phyloP scores from a whole-genome alignment of 129 eudicot species.

The Centaurea solstitialis region DNA sequence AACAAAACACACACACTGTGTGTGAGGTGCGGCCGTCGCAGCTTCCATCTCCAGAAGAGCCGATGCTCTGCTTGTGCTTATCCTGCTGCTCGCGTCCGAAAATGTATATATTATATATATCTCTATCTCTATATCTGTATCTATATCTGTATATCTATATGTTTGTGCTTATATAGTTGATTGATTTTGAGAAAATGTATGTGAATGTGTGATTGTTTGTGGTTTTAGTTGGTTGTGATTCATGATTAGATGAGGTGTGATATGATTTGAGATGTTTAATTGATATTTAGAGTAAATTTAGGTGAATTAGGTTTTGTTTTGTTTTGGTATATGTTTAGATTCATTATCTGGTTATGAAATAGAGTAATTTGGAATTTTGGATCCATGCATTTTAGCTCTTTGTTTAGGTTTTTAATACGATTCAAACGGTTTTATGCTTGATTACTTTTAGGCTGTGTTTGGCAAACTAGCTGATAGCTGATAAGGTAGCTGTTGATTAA shows the following conservation, averaged over 20 bases:
- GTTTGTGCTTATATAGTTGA: neutral
- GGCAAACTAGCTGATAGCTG: too few species aligned
- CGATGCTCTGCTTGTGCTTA: slow-evolving; percentile 55
- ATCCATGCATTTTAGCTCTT: neutral
- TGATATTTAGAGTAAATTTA: neutral
- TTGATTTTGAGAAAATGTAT: neutral
- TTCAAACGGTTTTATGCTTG: too few species aligned
- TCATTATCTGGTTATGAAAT: too few species aligned
- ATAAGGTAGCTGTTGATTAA: too few species aligned
- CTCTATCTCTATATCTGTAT: neutral
- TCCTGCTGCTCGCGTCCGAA: slow-evolving; percentile 55
- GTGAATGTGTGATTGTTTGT: neutral
- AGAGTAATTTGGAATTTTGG: too few species aligned
- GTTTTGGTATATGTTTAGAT: neutral
- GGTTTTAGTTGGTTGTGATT: neutral
- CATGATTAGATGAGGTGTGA: neutral
- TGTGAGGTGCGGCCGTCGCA: slow-evolving; percentile 47
- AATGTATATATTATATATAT: slow-evolving; percentile 30
- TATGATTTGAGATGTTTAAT: neutral
- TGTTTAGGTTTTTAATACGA: too few species aligned
- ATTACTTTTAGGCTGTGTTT: too few species aligned
- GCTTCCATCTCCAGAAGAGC: slow-evolving; percentile 55
- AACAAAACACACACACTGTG: slow-evolving; percentile 58
- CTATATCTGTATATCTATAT: neutral
- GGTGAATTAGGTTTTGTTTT: neutral